Evolutionary conservation across 2,329 filamentous ascomycete genomes (phyloP).

Genomic region (Pseudogymnoascus sp.): DNA sequence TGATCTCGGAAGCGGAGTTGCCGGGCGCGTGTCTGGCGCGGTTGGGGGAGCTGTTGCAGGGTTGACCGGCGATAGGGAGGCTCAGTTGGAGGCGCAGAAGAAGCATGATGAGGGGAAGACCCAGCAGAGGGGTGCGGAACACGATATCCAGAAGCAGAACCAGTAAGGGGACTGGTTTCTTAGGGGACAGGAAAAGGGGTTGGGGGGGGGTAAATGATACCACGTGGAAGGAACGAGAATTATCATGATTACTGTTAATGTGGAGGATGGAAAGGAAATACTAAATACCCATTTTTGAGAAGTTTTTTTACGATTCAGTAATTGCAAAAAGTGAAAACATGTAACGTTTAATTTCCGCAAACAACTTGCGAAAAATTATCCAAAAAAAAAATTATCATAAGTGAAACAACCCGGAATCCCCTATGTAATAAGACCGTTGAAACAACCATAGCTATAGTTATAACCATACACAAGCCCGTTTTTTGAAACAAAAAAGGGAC

Average conservation of each 20-base stretch:
- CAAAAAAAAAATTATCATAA: neutral
- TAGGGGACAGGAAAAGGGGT: constrained; percentile 38
- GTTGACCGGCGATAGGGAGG: constrained; percentile 59
- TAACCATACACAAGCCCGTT: neutral
- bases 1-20: constrained; percentile 61
- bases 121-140: constrained; percentile 72
- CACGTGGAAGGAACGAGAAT: neutral
- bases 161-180: neutral
- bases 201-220: neutral
- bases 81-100: constrained; percentile 56
- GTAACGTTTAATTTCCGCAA: neutral
- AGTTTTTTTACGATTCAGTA: neutral
- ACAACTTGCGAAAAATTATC: no score
- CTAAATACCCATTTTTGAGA: neutral
- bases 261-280: neutral
- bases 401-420: neutral
- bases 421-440: neutral
- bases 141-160: constrained; percentile 61
- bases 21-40: constrained; percentile 60
- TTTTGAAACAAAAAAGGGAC: neutral
- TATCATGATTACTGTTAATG: neutral
- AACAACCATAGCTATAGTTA: no score
- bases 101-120: constrained; percentile 77
- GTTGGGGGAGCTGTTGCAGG: constrained; percentile 64
- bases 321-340: neutral